Conservation (phyloP, 2,329 filamentous ascomycete genomes). For the Calonectria hongkongensis region DNA sequence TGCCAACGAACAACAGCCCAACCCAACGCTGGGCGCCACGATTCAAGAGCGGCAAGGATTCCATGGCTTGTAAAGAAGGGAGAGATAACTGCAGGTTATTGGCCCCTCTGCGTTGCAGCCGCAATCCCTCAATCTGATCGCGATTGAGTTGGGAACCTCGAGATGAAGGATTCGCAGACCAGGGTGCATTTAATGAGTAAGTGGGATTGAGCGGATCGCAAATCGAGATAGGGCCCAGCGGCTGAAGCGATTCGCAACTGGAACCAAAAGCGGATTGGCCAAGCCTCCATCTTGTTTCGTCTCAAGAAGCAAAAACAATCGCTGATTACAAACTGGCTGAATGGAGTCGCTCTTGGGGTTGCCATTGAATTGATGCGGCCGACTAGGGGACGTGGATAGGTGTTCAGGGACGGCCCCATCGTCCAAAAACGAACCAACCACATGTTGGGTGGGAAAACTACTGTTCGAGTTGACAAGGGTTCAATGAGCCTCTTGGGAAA, state of each 20-base stretch:
- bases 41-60: conserved; percentile 2
- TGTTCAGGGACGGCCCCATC: conserved; percentile 18
- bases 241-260: conserved; percentile 20
- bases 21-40: conserved; percentile 14
- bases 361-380: conserved; percentile 36
- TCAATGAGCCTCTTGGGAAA: conserved; percentile 43
- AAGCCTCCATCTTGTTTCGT: neutral
- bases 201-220: conserved; percentile 14
- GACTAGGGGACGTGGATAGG: conserved; percentile 35
- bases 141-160: conserved; percentile 33
- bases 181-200: conserved; percentile 15
- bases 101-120: conserved; percentile 29
- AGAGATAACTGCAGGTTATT: conserved; percentile 32
- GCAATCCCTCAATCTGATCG: conserved; percentile 26
- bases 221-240: conserved; percentile 8
- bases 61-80: conserved; percentile 14
- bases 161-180: conserved; percentile 12
- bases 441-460: conserved; percentile 51
- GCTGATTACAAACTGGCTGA: conserved; percentile 11
- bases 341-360: conserved; percentile 25
- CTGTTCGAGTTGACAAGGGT: conserved; percentile 51
- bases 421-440: conserved; percentile 47
- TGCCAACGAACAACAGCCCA: conserved; percentile 34
- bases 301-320: conserved; percentile 12
- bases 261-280: neutral